Evolutionary conservation across 108 stramenopile species (phyloP).

Genomic region (Fragilariopsis cylindrus): DNA sequence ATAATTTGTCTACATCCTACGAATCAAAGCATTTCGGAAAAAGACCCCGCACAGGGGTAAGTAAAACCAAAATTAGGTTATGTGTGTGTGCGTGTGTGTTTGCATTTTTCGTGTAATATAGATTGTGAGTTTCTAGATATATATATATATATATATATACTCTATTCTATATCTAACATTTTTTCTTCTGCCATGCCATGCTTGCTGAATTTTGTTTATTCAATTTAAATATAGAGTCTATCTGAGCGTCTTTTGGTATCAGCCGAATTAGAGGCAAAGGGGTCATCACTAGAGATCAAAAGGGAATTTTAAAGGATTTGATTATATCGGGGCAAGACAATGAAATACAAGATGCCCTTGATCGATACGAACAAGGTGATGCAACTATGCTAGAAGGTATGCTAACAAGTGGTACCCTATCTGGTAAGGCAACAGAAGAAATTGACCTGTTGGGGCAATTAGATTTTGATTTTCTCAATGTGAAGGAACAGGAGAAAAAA

Average conservation of each 20-base stretch:
- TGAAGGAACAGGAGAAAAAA: constrained; percentile 33
- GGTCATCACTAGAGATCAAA: constrained; percentile 82
- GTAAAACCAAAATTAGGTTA: constrained; percentile 1
- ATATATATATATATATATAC: too few species aligned
- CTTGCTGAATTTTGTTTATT: neutral
- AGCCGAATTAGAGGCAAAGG: constrained; percentile 84
- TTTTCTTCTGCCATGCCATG: constrained; percentile 3
- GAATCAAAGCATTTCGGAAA: constrained; percentile 83
- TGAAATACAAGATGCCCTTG: constrained; percentile 79
- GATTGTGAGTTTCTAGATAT: too few species aligned
- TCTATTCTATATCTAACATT: neutral
- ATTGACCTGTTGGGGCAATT: constrained; percentile 86
- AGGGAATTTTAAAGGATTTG: constrained; percentile 88
- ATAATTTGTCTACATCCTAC: constrained; percentile 61
- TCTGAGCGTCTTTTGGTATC: constrained; percentile 80
- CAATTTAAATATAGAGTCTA: constrained; percentile 51
- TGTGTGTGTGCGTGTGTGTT: neutral
- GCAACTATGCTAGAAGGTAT: constrained; percentile 66
- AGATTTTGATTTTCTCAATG: constrained; percentile 86
- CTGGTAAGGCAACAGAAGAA: constrained; percentile 49
- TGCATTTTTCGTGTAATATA: neutral
- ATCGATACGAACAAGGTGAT: constrained; percentile 87
- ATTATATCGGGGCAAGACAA: constrained; percentile 83
- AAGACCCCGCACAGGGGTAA: constrained; percentile 78
- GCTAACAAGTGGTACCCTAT: constrained; percentile 63